phyloP scores from a whole-genome alignment of 306 rosid genomes.

The Prunus fruticosa region DNA sequence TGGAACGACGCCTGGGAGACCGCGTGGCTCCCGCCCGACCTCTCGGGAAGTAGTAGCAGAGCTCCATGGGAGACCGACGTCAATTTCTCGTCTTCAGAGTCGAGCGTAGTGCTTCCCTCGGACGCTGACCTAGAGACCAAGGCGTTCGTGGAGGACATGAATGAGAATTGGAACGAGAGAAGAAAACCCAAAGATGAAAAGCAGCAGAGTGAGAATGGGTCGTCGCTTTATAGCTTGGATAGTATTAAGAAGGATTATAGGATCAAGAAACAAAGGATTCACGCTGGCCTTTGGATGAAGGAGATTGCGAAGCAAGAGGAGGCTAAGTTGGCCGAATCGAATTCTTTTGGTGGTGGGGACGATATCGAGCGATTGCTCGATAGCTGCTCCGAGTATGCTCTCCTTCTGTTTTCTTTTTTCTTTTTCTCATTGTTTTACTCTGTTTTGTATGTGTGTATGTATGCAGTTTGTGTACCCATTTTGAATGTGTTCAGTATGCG shows the following conservation, averaged over 20 bases:
- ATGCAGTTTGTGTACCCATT: background rate
- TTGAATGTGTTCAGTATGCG: background rate
- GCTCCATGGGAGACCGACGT: slow-evolving; percentile 87
- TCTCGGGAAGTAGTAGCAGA: slow-evolving; percentile 39
- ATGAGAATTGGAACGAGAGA: slow-evolving; percentile 77
- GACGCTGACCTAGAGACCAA: slow-evolving; percentile 69
- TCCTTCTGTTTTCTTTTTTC: background rate
- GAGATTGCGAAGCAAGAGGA: slow-evolving; percentile 93
- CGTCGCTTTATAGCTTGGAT: slow-evolving; percentile 64
- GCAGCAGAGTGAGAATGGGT: slow-evolving; percentile 29
- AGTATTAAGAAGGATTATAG: slow-evolving; percentile 83
- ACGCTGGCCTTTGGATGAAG: slow-evolving; percentile 85
- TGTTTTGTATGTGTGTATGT: background rate
- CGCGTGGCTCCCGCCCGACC: slow-evolving; percentile 90
- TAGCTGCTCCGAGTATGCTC: slow-evolving; percentile 80
- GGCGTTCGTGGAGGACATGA: slow-evolving; percentile 92
- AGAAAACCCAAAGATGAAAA: slow-evolving; percentile 41
- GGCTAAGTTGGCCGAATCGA: slow-evolving; percentile 60
- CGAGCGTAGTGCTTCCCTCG: slow-evolving; percentile 27
- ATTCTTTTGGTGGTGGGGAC: slow-evolving; percentile 35
- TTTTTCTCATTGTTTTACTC: background rate
- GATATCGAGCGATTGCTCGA: slow-evolving; percentile 85
- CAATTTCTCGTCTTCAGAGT: slow-evolving; percentile 43
- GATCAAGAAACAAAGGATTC: slow-evolving; percentile 84
- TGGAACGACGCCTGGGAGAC: slow-evolving; percentile 97